phyloP scores from a whole-genome alignment of 1,284 basidiomycete species.

The Cerioporus squamosus region DNA sequence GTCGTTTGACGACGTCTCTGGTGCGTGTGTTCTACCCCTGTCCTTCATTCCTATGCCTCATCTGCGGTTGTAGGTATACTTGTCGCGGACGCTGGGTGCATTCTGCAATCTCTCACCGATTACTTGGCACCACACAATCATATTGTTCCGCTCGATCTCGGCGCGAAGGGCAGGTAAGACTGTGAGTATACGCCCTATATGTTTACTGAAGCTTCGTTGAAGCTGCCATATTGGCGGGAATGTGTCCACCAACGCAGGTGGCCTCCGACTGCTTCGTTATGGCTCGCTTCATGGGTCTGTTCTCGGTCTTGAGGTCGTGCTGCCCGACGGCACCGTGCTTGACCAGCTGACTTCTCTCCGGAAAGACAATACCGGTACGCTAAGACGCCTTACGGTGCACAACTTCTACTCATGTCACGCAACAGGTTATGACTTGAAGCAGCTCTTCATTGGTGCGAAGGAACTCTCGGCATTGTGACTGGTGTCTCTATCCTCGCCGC shows the following conservation, averaged over 20 bases:
- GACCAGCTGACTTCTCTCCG: slow-evolving; percentile 84
- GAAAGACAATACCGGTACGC: slow-evolving; percentile 95
- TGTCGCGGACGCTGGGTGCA: slow-evolving; percentile 89
- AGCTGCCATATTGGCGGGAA: slow-evolving; percentile 99
- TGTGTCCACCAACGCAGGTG: slow-evolving; percentile 97
- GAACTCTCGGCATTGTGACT: slow-evolving; percentile 95
- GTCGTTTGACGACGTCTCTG: slow-evolving; percentile 92
- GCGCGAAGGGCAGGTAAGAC: slow-evolving; percentile 91
- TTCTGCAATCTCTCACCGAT: slow-evolving; percentile 91
- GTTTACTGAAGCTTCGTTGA: not conserved
- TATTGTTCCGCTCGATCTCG: slow-evolving; percentile 97
- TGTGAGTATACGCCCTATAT: not conserved
- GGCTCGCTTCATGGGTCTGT: slow-evolving; percentile 96
- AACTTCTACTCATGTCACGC: not conserved
- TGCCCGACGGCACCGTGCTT: slow-evolving; percentile 96
- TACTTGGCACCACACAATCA: slow-evolving; percentile 88
- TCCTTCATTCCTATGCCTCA: slow-evolving; percentile 12
- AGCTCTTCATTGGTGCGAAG: slow-evolving; percentile 97
- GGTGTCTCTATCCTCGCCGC: slow-evolving; percentile 97
- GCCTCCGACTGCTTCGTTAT: slow-evolving; percentile 91
- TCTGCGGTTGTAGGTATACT: slow-evolving; percentile 56
- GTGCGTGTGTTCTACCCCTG: slow-evolving; percentile 44
- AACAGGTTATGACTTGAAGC: slow-evolving; percentile 96
- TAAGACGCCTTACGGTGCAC: not conserved
- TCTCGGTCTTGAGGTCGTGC: slow-evolving; percentile 95